Evolutionary conservation across 352 stramenopile genomes (phyloP).

Genomic region (Aphanomyces stellatus): DNA sequence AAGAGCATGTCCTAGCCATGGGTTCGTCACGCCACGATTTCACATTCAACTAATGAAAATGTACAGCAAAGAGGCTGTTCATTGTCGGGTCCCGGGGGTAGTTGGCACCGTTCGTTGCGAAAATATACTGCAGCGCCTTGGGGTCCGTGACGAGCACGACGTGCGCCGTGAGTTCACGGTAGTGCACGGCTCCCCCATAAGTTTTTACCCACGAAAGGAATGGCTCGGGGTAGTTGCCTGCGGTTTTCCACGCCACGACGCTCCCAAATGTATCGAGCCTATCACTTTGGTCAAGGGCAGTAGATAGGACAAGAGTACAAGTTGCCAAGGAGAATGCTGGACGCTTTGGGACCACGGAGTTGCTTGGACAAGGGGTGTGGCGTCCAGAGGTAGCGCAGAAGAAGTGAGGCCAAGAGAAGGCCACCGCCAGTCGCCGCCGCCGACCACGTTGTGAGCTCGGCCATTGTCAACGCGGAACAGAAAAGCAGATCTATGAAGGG

Average conservation of each 20-base stretch:
- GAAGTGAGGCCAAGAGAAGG: background rate
- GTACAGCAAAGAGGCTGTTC: background rate
- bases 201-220: background rate
- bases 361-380: background rate
- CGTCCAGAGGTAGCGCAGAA: background rate
- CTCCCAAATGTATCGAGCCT: background rate
- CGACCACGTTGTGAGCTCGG: background rate
- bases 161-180: background rate
- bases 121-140: conserved; percentile 1
- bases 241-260: background rate
- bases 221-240: conserved; percentile 4
- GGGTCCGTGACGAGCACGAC: conserved; percentile 7
- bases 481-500: background rate
- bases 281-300: background rate
- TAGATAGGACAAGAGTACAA: background rate
- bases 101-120: background rate
- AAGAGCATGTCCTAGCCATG: background rate
- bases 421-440: background rate
- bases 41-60: background rate
- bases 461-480: background rate
- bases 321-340: conserved; percentile 2
- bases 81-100: background rate
- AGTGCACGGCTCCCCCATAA: conserved; percentile 7
- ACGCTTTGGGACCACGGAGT: background rate
- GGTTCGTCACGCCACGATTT: background rate